A percentile compares a stretch with the other conserved stretches of the same genome.
phyloP scores from a whole-genome alignment of 1,284 basidiomycete species.

The Puccinia horiana region DNA sequence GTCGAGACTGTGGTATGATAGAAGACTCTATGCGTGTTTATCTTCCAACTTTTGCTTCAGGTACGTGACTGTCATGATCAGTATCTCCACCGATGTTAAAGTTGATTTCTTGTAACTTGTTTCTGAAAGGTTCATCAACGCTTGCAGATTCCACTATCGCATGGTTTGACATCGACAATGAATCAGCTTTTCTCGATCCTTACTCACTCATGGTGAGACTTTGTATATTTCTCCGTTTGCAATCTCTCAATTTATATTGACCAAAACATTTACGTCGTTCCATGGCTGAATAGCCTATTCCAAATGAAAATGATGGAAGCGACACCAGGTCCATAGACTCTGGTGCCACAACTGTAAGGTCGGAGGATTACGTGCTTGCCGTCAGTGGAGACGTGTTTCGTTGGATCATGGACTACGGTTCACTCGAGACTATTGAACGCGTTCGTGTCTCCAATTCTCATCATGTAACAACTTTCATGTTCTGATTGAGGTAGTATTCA shows the following conservation, averaged over 20 bases:
- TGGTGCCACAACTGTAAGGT: constrained; percentile 14
- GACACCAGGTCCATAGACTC: constrained; percentile 19
- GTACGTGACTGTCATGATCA: constrained; percentile 59
- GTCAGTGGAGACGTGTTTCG: constrained; percentile 96
- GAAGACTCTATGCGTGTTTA: constrained; percentile 90
- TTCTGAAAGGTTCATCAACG: constrained; percentile 65
- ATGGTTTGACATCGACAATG: constrained; percentile 92
- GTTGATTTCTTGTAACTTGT: background rate
- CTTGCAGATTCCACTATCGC: constrained; percentile 72
- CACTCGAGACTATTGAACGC: constrained; percentile 86
- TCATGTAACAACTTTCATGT: background rate
- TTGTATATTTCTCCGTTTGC: background rate
- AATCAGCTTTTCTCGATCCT: constrained; percentile 77
- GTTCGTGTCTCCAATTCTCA: constrained; percentile 62
- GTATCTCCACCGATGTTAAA: background rate
- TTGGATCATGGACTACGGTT: constrained; percentile 96
- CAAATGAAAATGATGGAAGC: constrained; percentile 59
- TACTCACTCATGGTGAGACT: constrained; percentile 72
- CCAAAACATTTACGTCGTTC: background rate
- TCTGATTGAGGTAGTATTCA: background rate
- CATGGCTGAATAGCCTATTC: constrained; percentile 63
- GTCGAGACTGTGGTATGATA: constrained; percentile 88
- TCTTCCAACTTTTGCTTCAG: constrained; percentile 75
- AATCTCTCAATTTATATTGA: constrained; percentile 1
- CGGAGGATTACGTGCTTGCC: constrained; percentile 72